Conservation (phyloP, 163 green algal species). For the Chlamydomonas reinhardtii region DNA sequence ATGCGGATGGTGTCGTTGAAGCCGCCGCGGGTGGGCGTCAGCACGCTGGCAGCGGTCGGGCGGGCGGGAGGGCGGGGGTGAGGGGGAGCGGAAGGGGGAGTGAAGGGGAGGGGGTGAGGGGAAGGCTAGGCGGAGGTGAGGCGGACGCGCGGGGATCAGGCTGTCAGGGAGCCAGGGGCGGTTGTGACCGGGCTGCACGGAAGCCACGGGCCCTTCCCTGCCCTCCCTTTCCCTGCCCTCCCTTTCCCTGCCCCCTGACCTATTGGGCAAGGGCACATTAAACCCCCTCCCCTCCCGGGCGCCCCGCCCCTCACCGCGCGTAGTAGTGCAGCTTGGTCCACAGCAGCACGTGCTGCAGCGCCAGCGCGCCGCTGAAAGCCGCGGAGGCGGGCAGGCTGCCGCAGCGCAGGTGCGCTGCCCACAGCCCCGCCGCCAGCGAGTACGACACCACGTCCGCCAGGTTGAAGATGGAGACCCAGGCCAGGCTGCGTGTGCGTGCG, state of each 20-base stretch:
- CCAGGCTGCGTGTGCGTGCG: conserved; percentile 32
- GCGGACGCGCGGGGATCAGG: no score
- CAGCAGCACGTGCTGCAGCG: conserved; percentile 56
- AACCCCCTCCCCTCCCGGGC: neutral
- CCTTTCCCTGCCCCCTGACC: no score
- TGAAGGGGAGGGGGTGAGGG: neutral
- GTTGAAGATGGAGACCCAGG: conserved; percentile 83
- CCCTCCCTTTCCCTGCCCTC: no score
- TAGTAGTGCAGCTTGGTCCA: conserved; percentile 61
- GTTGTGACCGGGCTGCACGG: no score
- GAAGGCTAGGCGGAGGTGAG: neutral
- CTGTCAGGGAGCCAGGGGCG: no score
- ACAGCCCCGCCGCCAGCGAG: conserved; percentile 65
- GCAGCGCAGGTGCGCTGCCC: conserved; percentile 36
- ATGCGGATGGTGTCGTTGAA: conserved; percentile 56
- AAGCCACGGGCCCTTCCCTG: no score
- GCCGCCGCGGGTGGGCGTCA: conserved; percentile 34
- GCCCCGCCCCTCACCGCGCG: neutral
- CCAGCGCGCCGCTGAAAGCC: conserved; percentile 36
- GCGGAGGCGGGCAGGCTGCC: conserved; percentile 2
- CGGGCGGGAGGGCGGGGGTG: no score
- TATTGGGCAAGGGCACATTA: no score
- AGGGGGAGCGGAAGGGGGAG: neutral
- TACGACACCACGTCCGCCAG: conserved; percentile 78
- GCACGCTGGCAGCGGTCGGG: no score